Evolutionary conservation across 257 asterid genomes (phyloP), one percentile per base, ranked within the genome.

Genomic region (Leonotis leonurus): DNA sequence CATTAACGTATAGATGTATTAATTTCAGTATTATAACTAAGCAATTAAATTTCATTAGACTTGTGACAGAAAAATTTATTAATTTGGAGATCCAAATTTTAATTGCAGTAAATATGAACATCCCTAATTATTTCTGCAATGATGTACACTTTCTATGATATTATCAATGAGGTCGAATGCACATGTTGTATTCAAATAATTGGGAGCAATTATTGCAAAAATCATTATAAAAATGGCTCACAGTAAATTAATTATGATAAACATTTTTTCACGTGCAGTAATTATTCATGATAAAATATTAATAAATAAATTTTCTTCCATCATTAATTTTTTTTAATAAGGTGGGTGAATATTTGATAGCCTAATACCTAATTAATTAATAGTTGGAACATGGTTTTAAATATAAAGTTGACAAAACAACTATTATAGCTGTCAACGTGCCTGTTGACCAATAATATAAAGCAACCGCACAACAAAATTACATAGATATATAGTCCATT

Each of bases 331-430:
- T 50, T 16, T 22, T 0, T 11, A 21, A 22, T 11, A 16, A 30
- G 43, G 60, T 16, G 39, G 59, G 59, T 52, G 24, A 52, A 52
- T 26, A 30, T 54, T 54, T 54, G 43, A 30, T 54, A 32, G 60
- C 44, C 60, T 17, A 54, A 17, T 17, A 30, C n/a, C 8, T 30
- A 4, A 8, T 16, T 17, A 32, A 16, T 24, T 54, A 52, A 12
- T 52, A 43, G 0, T 14, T 22, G 9, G 60, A 16, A 17, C 43
- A 29, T 32, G 26, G 44, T 10, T 52, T 54, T 54, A 24, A 52
- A 27, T 9, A 50, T 27, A 33, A 50, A 52, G 4, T 52, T 52
- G 39, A 27, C 13, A 14, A 27, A 27, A 52, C 7, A 52, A 5
- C 10, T 50, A 50, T 6, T 50, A 5, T 50, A 50, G 56, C 39